Base-by-base conservation (phyloP, 1,139 yeast genomes). In the Pichia sp. region DNA sequence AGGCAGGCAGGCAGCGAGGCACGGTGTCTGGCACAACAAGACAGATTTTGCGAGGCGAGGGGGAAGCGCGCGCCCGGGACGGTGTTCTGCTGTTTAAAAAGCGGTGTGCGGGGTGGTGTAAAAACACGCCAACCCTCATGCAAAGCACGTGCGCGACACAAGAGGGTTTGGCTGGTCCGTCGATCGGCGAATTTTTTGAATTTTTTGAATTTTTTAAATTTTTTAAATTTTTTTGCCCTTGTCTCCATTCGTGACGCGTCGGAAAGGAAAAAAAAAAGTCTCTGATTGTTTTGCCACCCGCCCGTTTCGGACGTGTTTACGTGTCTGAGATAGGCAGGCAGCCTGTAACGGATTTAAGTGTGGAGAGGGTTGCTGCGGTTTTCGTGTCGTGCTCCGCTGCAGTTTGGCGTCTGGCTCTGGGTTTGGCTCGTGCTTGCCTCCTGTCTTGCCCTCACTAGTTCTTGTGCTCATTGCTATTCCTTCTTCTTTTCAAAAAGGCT, bases 241-340 rank as follows among this genome's bases (percentile, higher is more conserved):
- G 13, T 13, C 15, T n/a, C n/a, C n/a, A 13, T 38, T 38, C 16
- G 8, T 38, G 29, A 26, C 29, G 29, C 29, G 29, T 26, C 29
- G 5, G 29, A 26, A 26, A 26, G 29, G 29, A 26, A 26, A 5
- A 26, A 26, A 26, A 26, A 26, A 4, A 26, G 7, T 38, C 5
- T 38, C 16, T n/a, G 8, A 38, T 38, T 38, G 41, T 38, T 38
- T n/a, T n/a, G 15, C 41, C 41, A 13, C 41, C 15, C 16, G 15
- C 41, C 8, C 45, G 15, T 43, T 43, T 43, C 16, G 16, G 45
- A 16, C 45, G 45, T 43, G 32, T 46, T 46, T 46, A 26, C 50
- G 50, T 47, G 50, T 49, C 44, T 49, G 8, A 38, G 41, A 38
- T 38, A 38, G 41, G 41, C 13, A 38, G 15, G 38, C 31, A 13